These are phyloP conservation scores for Harringtonia aguacate DNA, from an alignment of 2,329 filamentous ascomycete species.

Conservation along the genomic window DNA sequence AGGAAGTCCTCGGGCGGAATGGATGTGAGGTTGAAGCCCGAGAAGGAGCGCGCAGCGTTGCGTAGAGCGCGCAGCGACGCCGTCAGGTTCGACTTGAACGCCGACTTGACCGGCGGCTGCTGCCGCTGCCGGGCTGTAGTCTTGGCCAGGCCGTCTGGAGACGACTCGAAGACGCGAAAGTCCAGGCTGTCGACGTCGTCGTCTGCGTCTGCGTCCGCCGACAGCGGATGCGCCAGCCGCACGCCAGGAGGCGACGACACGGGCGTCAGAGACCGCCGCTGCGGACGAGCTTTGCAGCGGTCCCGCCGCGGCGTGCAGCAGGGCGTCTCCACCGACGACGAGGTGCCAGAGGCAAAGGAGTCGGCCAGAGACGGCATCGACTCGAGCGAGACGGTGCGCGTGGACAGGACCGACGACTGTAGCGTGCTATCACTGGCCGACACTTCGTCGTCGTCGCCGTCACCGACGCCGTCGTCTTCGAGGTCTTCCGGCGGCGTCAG, in stretches of 20 bases:
- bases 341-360: conserved; percentile 38
- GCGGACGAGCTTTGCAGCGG: conserved; percentile 25
- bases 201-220: conserved; percentile 17
- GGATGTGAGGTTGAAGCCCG: conserved; percentile 49
- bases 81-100: conserved; percentile 60
- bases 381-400: conserved; percentile 46
- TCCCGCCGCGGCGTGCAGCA: conserved; percentile 21
- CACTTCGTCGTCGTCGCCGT: conserved; percentile 17
- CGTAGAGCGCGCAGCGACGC: conserved; percentile 54
- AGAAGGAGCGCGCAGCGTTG: conserved; percentile 54
- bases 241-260: conserved; percentile 44
- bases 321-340: conserved; percentile 40
- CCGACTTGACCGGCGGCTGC: conserved; percentile 41
- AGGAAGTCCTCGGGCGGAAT: conserved; percentile 57
- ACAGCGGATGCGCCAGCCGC: conserved; percentile 40
- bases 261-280: conserved; percentile 41
- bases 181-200: conserved; percentile 33
- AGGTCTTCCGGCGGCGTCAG: conserved; percentile 50
- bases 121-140: conserved; percentile 17
- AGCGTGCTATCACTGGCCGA: conserved; percentile 40
- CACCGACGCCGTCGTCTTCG: conserved; percentile 36
- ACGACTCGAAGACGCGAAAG: conserved; percentile 33
- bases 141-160: conserved; percentile 10
- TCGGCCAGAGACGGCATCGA: conserved; percentile 50
- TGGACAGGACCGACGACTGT: conserved; percentile 37